Base-by-base conservation (phyloP, 2,329 filamentous ascomycete genomes). In the Tolypocladium inflatum region DNA sequence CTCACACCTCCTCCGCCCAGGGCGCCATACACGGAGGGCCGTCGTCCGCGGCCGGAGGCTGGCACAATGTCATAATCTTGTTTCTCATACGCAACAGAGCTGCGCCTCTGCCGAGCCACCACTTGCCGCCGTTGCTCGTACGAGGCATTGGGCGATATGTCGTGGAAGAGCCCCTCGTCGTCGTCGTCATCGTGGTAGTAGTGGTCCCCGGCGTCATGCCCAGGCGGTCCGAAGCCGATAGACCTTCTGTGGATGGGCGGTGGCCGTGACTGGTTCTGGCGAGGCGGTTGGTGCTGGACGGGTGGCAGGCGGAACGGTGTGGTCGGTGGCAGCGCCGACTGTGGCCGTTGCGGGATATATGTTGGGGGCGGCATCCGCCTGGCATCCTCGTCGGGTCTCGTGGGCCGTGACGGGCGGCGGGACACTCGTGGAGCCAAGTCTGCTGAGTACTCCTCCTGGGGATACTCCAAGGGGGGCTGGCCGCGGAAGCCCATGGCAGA, bases 351-450 rank as follows among this genome's bases (percentile, higher is more conserved):
- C 23, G 71, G 71, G 43, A 70, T 63, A 33, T 60, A 65, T 2
- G 66, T 66, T 4, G 79, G 79, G 13, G 80, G 79, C 26, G 80
- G 80, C 79, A 81, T 80, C 37, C 72, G 70, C 55, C 65, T 69
- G 38, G 76, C 73, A 55, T 80, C 78, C 1, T 80, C 76, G 0
- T 77, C 73, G 9, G 71, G 66, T 57, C 74, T 77, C 64, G 69
- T 75, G 15, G 70, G 70, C 39, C 71, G 65, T 1, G 80, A 81
- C n/a, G 74, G 62, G 26, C 77, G 76, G 33, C 78, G 73, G 6
- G 68, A 54, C 1, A 77, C 59, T 4, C 66, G 67, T 15, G 70
- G 67, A 3, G 71, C 66, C 35, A 72, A 67, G 5, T 76, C 71
- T 13, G 74, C 72, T 2, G 78, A 75, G 54, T 75, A 78, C 4